Evolutionary conservation across 192 early-diverging fungal genomes (phyloP), one percentile per base, ranked within the genome.

Genomic region (Backusella luteola): DNA sequence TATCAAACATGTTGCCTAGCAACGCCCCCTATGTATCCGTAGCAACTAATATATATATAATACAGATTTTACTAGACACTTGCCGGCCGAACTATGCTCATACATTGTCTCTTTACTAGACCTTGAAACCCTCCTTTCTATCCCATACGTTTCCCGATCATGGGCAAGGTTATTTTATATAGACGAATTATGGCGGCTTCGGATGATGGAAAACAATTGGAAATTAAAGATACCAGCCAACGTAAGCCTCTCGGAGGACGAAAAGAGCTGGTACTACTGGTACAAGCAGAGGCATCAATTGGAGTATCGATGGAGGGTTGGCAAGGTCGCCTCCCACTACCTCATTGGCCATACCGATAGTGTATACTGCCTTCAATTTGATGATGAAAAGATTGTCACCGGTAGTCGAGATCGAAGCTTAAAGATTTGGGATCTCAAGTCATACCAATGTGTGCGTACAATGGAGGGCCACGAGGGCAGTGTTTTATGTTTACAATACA

Each of bases 301-400:
- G 8, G 91, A 95, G 42, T 76, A 79, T 7, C 78, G 84, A 75
- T 96, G 94, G 94, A 75, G 29, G 1, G 73, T 79, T 0, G 87
- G 79, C 12, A 79, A 69, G 6, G 86, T 84, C 15, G 67, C 73
- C 5, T 83, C 89, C 29, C 84, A 80, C 29, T 89, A 90, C 19
- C 82, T 99, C 17, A 80, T 77, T 11, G 96, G 95, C 32, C 97
- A 99, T 73, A 74, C 38, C 19, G 96, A 94, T 69, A 94, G 93
- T 73, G 97, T 99, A 2, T 95, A 98, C 74, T 99, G 97, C 74
- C 87, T 98, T 19, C 97, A 99, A 71, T 97, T 90, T 81, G 90
- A 98, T 79, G 84, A 89, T 42, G 46, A 89, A 19, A 92, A 91
- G 71, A 90, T 96, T 23, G 87, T 96, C 0, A 94, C 94, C 0